Evolutionary conservation across 2,329 filamentous ascomycete species (phyloP).

Genomic region (Sarocladium kiliense): DNA sequence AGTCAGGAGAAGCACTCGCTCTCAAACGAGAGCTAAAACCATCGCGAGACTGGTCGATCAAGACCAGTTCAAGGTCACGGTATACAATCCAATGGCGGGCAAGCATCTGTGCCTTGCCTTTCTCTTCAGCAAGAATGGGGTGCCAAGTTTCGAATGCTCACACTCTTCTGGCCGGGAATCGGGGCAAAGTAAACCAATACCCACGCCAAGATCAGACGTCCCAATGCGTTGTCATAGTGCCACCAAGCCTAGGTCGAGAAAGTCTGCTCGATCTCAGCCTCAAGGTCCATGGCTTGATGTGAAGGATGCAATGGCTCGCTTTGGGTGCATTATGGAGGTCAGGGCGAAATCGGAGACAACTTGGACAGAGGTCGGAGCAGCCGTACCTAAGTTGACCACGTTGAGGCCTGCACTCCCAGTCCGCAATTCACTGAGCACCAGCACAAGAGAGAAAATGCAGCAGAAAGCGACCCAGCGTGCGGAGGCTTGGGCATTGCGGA

Average conservation of each 20-base stretch:
- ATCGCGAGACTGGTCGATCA: neutral
- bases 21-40: neutral
- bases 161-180: neutral
- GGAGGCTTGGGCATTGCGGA: neutral
- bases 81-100: neutral
- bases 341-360: conserved; percentile 14
- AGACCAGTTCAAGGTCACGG: neutral
- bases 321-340: conserved; percentile 17
- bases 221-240: neutral
- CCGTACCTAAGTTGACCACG: neutral
- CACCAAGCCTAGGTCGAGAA: neutral
- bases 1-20: neutral
- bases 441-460: neutral
- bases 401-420: neutral
- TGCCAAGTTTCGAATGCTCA: conserved; percentile 17
- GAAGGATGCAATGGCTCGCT: conserved; percentile 16
- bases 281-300: conserved; percentile 14
- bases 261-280: conserved; percentile 7
- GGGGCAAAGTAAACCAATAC: neutral
- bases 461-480: neutral
- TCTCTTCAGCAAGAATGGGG: conserved; percentile 17
- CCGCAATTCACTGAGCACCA: neutral
- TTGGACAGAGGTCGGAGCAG: conserved; percentile 11
- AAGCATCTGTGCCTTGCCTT: conserved; percentile 14
- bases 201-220: neutral